Conservation (phyloP, 2,329 filamentous ascomycete species). For the Hypoxylon sp. region DNA sequence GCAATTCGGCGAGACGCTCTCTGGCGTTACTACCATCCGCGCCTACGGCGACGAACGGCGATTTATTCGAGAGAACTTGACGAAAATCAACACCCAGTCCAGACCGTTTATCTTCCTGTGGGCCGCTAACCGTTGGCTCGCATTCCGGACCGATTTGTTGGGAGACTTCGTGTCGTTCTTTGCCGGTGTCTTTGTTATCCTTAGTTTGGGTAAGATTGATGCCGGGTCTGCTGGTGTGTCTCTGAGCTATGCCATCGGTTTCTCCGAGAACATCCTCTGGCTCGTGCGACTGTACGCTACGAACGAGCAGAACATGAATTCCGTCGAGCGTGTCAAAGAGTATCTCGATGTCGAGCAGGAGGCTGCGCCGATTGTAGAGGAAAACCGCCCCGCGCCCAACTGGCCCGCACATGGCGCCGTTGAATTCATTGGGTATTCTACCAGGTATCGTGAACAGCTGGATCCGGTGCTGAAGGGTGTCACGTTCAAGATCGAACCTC, state of each 20-base stretch:
- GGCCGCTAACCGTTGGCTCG: constrained; percentile 96
- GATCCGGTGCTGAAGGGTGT: constrained; percentile 86
- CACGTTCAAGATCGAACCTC: constrained; percentile 83
- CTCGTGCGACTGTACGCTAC: constrained; percentile 91
- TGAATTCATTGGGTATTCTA: constrained; percentile 88
- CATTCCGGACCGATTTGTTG: constrained; percentile 88
- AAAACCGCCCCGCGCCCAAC: constrained; percentile 76
- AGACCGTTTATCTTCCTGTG: constrained; percentile 96
- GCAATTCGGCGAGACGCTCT: constrained; percentile 95
- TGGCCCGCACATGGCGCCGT: constrained; percentile 90
- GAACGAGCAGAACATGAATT: constrained; percentile 99
- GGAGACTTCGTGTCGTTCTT: constrained; percentile 94
- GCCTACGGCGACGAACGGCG: constrained; percentile 94
- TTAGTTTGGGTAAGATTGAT: constrained; percentile 83
- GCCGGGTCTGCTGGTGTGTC: constrained; percentile 92
- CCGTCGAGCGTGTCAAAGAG: constrained; percentile 95
- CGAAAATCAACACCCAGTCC: constrained; percentile 87
- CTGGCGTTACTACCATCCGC: constrained; percentile 94
- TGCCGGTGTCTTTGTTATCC: constrained; percentile 87
- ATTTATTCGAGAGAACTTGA: constrained; percentile 91
- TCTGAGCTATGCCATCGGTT: constrained; percentile 93
- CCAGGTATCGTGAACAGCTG: constrained; percentile 85
- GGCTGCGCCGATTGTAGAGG: constrained; percentile 77
- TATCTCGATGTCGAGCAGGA: constrained; percentile 97
- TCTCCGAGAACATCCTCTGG: constrained; percentile 97